These are phyloP conservation scores for Populus nigra DNA, from an alignment of 345 rosid genomes.

Conservation along the genomic window DNA sequence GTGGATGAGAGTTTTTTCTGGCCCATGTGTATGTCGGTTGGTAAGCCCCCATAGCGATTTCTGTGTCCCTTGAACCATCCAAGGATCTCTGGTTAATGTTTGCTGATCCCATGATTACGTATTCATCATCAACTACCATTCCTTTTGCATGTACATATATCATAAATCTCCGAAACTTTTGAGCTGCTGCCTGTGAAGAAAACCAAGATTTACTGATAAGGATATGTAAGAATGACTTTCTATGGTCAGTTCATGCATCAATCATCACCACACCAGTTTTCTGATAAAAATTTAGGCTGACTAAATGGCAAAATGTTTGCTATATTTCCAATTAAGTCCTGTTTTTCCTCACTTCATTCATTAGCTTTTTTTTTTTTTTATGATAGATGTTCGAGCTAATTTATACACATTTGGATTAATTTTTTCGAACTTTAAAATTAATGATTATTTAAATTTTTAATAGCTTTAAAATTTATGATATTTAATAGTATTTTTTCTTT, in stretches of 20 bases:
- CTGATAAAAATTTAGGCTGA: no score
- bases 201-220: background rate
- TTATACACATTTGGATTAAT: no score
- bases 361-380: no score
- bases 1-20: conserved; percentile 44
- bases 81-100: conserved; percentile 77
- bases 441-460: no score
- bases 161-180: conserved; percentile 56
- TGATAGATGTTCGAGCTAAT: rapidly evolving
- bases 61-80: conserved; percentile 77
- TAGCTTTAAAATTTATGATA: no score
- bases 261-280: background rate
- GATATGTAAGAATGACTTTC: background rate
- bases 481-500: no score
- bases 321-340: no score
- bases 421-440: rapidly evolving
- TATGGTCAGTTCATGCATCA: background rate
- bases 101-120: conserved; percentile 63
- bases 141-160: conserved; percentile 75
- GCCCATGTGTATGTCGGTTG: conserved; percentile 66
- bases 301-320: no score
- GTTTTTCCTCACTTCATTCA: no score
- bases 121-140: conserved; percentile 73
- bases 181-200: conserved; percentile 41
- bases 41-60: conserved; percentile 72